Percentiles rank a stretch among this genome's conserved stretches.
phyloP scores from a whole-genome alignment of 2,329 filamentous ascomycete genomes.

The Dactylella cylindrospora region DNA sequence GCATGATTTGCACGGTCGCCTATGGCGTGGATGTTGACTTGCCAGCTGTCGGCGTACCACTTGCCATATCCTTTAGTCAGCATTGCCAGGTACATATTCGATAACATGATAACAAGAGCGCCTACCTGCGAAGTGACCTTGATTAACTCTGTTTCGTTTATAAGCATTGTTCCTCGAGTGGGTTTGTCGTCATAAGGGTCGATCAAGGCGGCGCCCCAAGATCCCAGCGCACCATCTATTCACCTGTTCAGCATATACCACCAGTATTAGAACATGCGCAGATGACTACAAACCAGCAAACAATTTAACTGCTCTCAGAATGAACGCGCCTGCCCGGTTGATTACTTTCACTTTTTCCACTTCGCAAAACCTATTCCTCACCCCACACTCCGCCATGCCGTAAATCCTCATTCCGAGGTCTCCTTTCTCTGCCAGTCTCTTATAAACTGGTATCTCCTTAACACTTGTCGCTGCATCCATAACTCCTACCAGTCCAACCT shows the following conservation, averaged over 20 bases:
- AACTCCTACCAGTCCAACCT: conserved; percentile 67
- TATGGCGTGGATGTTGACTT: conserved; percentile 73
- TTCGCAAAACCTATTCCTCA: conserved; percentile 65
- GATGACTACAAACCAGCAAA: conserved; percentile 61
- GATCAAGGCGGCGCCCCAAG: conserved; percentile 72
- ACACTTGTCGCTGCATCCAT: conserved; percentile 66
- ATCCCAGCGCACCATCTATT: conserved; percentile 68
- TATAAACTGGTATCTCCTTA: conserved; percentile 50
- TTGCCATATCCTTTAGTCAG: conserved; percentile 49
- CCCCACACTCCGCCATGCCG: conserved; percentile 67
- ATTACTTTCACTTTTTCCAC: conserved; percentile 55
- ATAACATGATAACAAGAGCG: neutral
- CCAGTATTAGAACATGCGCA: neutral
- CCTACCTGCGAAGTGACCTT: conserved; percentile 11
- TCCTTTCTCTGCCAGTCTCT: conserved; percentile 55
- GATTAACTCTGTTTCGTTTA: conserved; percentile 62
- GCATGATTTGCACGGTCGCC: conserved; percentile 69
- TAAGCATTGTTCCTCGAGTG: conserved; percentile 65
- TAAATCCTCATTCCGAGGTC: conserved; percentile 67
- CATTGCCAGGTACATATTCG: neutral
- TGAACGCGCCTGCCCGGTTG: conserved; percentile 56
- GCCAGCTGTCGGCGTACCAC: conserved; percentile 65
- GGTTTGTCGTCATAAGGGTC: conserved; percentile 68
- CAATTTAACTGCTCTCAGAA: conserved; percentile 66
- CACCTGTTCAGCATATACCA: conserved; percentile 41